Conservation (phyloP, 2,329 filamentous ascomycete genomes). For the Cordyceps fumosorosea region DNA sequence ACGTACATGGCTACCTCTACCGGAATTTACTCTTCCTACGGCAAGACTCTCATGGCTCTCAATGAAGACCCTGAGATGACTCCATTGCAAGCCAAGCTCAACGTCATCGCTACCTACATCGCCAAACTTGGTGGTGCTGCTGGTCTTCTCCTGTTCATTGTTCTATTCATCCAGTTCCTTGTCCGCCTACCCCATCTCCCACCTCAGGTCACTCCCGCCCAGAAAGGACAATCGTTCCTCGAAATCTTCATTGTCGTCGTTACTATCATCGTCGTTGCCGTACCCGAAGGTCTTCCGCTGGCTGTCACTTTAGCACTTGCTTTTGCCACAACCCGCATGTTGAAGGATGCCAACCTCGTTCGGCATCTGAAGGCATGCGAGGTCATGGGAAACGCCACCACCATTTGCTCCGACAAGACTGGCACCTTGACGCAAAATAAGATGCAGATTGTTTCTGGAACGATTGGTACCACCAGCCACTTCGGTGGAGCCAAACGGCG, state of each 20-base stretch:
- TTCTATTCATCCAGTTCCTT: constrained; percentile 80
- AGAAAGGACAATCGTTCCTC: constrained; percentile 73
- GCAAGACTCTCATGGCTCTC: constrained; percentile 67
- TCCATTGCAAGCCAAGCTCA: constrained; percentile 69
- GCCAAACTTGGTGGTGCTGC: constrained; percentile 71
- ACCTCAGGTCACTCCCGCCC: constrained; percentile 48
- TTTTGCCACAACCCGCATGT: constrained; percentile 71
- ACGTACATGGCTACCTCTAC: constrained; percentile 70
- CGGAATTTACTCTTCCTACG: constrained; percentile 67
- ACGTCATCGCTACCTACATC: constrained; percentile 69
- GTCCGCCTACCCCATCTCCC: constrained; percentile 51
- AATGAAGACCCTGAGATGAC: constrained; percentile 70
- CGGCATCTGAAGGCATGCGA: constrained; percentile 72
- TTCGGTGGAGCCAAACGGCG: constrained; percentile 39
- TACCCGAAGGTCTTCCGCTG: constrained; percentile 69
- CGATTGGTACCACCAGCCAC: constrained; percentile 47
- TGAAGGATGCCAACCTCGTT: constrained; percentile 71
- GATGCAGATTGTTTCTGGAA: constrained; percentile 60
- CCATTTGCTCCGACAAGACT: constrained; percentile 63
- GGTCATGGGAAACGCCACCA: constrained; percentile 74
- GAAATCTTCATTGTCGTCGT: constrained; percentile 73
- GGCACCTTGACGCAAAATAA: constrained; percentile 63
- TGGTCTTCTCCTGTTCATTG: constrained; percentile 72
- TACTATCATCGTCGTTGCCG: constrained; percentile 73
- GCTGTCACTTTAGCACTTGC: constrained; percentile 72